phyloP scores from a whole-genome alignment of 176 grass and related monocot species.

The Puya raimondii region DNA sequence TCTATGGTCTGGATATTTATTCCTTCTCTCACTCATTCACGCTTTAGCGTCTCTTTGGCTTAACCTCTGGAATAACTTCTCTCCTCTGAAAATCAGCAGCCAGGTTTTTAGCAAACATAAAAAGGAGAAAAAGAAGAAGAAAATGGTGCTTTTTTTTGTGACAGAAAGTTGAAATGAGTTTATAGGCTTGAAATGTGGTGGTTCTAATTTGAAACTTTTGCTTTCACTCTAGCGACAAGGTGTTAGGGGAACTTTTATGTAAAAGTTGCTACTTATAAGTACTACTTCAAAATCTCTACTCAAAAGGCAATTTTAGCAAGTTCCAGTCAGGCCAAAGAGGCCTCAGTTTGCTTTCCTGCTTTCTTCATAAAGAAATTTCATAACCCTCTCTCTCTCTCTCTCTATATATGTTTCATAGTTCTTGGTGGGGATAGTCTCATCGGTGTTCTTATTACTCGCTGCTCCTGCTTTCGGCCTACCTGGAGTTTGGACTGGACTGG shows the following conservation, averaged over 20 bases:
- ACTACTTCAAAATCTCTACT: too few relatives aligned
- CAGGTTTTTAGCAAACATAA: neutral
- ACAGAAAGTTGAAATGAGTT: too few relatives aligned
- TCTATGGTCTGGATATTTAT: slow-evolving; percentile 43
- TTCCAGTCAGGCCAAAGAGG: too few relatives aligned
- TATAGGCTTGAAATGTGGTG: too few relatives aligned
- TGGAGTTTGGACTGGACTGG: slow-evolving; percentile 74
- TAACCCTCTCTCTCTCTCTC: neutral
- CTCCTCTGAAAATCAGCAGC: neutral
- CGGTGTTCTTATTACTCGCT: slow-evolving; percentile 35
- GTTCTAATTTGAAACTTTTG: too few relatives aligned
- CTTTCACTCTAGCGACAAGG: too few relatives aligned
- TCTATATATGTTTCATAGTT: slow-evolving; percentile 28
- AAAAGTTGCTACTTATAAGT: too few relatives aligned
- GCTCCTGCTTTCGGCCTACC: slow-evolving; percentile 62
- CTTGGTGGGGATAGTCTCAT: slow-evolving; percentile 47
- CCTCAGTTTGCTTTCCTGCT: neutral
- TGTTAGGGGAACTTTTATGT: too few relatives aligned
- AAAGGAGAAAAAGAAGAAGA: too few relatives aligned
- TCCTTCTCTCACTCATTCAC: neutral
- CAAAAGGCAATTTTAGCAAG: too few relatives aligned
- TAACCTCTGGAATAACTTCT: slow-evolving; percentile 1
- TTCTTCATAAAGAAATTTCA: slow-evolving; percentile 6
- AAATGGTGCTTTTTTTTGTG: too few relatives aligned
- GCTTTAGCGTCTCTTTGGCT: neutral